These are phyloP conservation scores for Prinsepia uniflora DNA, from an alignment of 306 rosid species.

Conservation along the genomic window DNA sequence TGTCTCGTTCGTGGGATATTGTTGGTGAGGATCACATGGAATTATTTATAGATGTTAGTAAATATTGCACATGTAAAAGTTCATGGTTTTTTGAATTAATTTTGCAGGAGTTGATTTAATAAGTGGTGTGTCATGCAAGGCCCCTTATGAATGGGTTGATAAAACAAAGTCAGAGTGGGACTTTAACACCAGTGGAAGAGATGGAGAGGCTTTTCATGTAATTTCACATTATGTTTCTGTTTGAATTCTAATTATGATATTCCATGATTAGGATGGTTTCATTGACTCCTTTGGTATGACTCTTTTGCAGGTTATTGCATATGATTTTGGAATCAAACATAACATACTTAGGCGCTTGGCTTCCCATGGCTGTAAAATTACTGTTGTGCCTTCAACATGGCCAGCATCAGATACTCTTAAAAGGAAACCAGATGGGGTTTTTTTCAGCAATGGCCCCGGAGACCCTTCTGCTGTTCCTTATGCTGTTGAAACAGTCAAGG, in stretches of 20 bases:
- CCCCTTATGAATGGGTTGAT: constrained; percentile 82
- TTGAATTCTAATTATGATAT: background rate
- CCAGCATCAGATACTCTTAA: constrained; percentile 71
- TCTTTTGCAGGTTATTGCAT: constrained; percentile 73
- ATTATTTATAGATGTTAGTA: constrained; percentile 8
- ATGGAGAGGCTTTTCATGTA: constrained; percentile 60
- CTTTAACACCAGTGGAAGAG: constrained; percentile 36
- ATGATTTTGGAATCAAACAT: constrained; percentile 93
- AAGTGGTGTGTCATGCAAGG: constrained; percentile 82
- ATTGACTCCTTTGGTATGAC: constrained; percentile 8
- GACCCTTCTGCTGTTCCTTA: constrained; percentile 96
- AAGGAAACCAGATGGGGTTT: constrained; percentile 82
- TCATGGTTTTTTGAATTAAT: constrained; percentile 20
- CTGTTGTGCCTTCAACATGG: constrained; percentile 88
- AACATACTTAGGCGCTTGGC: constrained; percentile 87
- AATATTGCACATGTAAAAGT: constrained; percentile 2
- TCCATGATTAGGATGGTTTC: too few relatives aligned
- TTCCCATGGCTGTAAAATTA: constrained; percentile 80
- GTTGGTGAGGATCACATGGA: constrained; percentile 58
- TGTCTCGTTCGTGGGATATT: constrained; percentile 88
- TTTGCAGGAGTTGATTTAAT: constrained; percentile 79
- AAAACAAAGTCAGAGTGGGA: constrained; percentile 64
- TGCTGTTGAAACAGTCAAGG: constrained; percentile 83
- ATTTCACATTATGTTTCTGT: constrained; percentile 13
- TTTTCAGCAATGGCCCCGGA: constrained; percentile 95